phyloP scores from a whole-genome alignment of 176 grass and related monocot species.

The Aegilops umbellulata region DNA sequence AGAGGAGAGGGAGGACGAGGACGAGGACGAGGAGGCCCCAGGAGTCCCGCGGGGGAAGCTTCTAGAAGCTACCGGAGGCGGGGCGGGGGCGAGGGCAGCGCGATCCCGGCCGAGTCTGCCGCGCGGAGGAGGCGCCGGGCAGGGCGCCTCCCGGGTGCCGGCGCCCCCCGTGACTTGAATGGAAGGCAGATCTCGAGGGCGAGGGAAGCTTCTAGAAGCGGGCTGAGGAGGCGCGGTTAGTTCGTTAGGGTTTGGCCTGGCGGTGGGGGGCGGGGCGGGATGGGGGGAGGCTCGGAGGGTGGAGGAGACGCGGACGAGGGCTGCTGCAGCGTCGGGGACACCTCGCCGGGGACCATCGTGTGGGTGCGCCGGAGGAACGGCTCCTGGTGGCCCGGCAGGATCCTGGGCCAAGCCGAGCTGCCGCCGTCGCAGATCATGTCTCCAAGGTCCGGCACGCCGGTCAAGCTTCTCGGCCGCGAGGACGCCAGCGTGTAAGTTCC shows the following conservation, averaged over 20 bases:
- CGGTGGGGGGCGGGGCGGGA: constrained; percentile 40
- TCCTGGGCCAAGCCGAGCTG: constrained; percentile 79
- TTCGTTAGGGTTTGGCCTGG: constrained; percentile 37
- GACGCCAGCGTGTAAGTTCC: constrained; percentile 93
- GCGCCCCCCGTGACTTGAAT: constrained; percentile 59
- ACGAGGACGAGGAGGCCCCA: background rate
- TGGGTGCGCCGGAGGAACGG: constrained; percentile 98
- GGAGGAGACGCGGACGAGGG: constrained; percentile 47
- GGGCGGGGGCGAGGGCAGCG: constrained; percentile 14
- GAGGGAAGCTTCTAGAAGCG: constrained; percentile 46
- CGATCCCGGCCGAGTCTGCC: constrained; percentile 26
- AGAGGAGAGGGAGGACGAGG: background rate
- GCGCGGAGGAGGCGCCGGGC: constrained; percentile 12
- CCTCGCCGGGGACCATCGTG: constrained; percentile 87
- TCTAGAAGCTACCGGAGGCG: constrained; percentile 29
- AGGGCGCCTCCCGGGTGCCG: constrained; percentile 34
- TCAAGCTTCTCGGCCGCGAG: constrained; percentile 96
- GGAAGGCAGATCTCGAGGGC: constrained; percentile 49
- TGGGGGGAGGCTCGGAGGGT: constrained; percentile 60
- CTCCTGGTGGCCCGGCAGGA: constrained; percentile 98
- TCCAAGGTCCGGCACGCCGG: constrained; percentile 92
- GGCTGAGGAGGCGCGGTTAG: constrained; percentile 35
- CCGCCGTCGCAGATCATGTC: constrained; percentile 95
- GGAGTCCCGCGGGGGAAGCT: constrained; percentile 21
- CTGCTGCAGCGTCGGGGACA: constrained; percentile 60